phyloP scores from a whole-genome alignment of 768 basidiomycete species.

The Russula emetica region DNA sequence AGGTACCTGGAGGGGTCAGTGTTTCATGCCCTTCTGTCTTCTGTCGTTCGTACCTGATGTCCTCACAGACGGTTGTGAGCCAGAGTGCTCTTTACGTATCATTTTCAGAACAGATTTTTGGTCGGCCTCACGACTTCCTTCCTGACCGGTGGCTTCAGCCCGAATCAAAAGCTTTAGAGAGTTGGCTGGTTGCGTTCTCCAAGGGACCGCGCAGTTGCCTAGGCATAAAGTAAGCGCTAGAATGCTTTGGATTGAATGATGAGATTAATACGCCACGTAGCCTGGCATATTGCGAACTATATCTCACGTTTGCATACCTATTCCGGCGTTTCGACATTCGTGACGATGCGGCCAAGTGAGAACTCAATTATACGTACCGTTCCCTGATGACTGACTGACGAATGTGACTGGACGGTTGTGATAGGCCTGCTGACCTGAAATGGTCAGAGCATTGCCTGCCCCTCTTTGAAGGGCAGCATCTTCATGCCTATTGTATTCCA shows the following conservation, averaged over 20 bases:
- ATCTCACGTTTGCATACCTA: conserved; percentile 27
- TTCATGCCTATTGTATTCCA: conserved; percentile 22
- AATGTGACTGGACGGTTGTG: not conserved
- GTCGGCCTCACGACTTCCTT: conserved; percentile 19
- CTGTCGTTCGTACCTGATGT: not conserved
- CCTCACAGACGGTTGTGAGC: conserved; percentile 15
- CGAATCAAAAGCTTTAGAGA: conserved; percentile 19
- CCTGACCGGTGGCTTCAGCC: conserved; percentile 28
- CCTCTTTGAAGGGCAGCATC: conserved; percentile 17
- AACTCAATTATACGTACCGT: not conserved
- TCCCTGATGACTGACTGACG: not conserved
- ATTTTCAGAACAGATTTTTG: conserved; percentile 16
- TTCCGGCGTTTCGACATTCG: conserved; percentile 30
- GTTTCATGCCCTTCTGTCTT: not conserved
- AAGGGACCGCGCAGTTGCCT: conserved; percentile 29
- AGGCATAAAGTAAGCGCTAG: conserved; percentile 26
- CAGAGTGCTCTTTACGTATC: conserved; percentile 23
- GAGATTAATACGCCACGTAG: conserved; percentile 2
- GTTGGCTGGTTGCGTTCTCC: conserved; percentile 25
- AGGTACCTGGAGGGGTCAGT: conserved; percentile 16
- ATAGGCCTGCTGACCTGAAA: conserved; percentile 16
- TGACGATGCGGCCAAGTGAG: conserved; percentile 15
- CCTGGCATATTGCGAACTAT: conserved; percentile 27
- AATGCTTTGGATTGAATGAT: not conserved
- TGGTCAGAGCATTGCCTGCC: conserved; percentile 23